phyloP scores from a whole-genome alignment of 306 rosid species.

The Benincasa hispida region DNA sequence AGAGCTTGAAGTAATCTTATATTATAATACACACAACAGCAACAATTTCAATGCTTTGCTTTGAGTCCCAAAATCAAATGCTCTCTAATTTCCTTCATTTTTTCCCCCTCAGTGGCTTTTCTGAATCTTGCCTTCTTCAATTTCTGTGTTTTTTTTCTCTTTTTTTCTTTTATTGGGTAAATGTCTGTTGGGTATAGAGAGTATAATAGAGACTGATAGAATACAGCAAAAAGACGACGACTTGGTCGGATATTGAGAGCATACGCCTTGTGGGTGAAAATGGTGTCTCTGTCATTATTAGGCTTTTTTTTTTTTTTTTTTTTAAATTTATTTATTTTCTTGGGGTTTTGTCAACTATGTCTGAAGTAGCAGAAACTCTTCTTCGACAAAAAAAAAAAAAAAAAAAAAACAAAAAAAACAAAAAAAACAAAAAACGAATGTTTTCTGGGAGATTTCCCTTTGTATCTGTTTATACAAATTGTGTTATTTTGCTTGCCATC shows the following conservation, averaged over 20 bases:
- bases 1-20: constrained; percentile 12
- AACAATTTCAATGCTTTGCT: not conserved
- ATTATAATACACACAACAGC: not conserved
- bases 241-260: constrained; percentile 2
- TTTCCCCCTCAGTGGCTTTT: not conserved
- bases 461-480: constrained; percentile 4
- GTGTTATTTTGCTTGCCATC: constrained; percentile 1
- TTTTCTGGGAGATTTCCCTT: not conserved
- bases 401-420: not conserved
- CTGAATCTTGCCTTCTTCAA: not conserved
- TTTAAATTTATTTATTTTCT: not conserved
- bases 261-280: not conserved
- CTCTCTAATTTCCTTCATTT: constrained; percentile 4
- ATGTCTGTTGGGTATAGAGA: constrained; percentile 4
- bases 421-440: not conserved
- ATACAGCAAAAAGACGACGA: not conserved
- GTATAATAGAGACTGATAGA: constrained; percentile 1
- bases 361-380: not conserved
- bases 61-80: not conserved
- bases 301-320: not conserved
- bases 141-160: not conserved
- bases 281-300: not conserved
- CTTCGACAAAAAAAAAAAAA: not conserved
- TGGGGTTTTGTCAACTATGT: not conserved
- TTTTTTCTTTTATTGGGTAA: not conserved